A percentile compares a stretch with the other conserved stretches of the same genome.
These are phyloP conservation scores for Penicillium macrosclerotiorum DNA, from an alignment of 495 filamentous ascomycete species.

Conservation along the genomic window DNA sequence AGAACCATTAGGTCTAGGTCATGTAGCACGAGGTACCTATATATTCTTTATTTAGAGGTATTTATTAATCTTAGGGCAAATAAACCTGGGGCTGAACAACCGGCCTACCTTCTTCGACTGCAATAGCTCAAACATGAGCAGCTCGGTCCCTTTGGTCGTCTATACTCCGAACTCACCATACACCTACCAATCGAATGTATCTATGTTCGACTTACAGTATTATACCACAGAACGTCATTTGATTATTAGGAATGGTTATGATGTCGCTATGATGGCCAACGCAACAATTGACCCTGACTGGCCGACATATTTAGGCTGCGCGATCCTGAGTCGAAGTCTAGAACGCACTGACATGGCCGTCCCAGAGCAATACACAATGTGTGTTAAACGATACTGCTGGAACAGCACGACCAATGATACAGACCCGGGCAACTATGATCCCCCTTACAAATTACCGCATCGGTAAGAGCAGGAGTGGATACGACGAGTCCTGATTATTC, in stretches of 20 bases:
- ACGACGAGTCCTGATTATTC: not conserved
- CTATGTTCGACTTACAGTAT: constrained; percentile 58
- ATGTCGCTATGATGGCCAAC: constrained; percentile 73
- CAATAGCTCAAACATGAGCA: constrained; percentile 55
- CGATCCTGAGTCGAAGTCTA: constrained; percentile 64
- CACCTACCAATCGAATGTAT: constrained; percentile 68
- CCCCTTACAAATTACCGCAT: not conserved
- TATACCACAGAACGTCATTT: constrained; percentile 57
- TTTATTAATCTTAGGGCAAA: too few species aligned
- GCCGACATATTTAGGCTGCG: constrained; percentile 74
- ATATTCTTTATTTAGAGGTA: too few species aligned
- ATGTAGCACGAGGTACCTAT: too few species aligned
- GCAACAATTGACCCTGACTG: constrained; percentile 63
- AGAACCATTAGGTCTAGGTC: too few species aligned
- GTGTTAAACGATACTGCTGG: constrained; percentile 80
- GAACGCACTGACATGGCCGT: constrained; percentile 55
- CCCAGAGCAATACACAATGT: constrained; percentile 60
- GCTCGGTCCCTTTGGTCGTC: constrained; percentile 63
- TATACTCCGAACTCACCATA: constrained; percentile 82
- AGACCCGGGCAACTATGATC: constrained; percentile 9
- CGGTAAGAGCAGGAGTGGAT: not conserved
- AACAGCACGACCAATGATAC: constrained; percentile 59
- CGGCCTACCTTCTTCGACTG: constrained; percentile 92
- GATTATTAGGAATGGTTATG: constrained; percentile 74
- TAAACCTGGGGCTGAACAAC: constrained; percentile 79